phyloP scores from a whole-genome alignment of 2,329 filamentous ascomycete genomes.

The Colletotrichum orchidophilum region DNA sequence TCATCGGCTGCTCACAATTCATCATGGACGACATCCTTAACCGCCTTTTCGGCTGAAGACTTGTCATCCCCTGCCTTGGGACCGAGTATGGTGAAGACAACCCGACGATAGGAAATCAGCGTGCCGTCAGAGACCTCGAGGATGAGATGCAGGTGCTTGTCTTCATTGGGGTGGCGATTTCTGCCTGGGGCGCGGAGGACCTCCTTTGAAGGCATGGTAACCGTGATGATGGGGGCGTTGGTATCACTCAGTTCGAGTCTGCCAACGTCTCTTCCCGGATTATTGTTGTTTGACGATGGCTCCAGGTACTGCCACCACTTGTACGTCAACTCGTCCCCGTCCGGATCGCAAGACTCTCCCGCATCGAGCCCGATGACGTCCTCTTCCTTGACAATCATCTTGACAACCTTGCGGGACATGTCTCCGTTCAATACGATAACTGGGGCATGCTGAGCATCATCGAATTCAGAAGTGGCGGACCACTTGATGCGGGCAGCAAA shows the following conservation, averaged over 20 bases:
- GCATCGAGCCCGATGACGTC: slow-evolving; percentile 32
- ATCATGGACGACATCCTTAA: neutral
- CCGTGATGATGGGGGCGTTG: neutral
- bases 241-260: slow-evolving; percentile 1
- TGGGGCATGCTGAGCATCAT: slow-evolving; percentile 26
- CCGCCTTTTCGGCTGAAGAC: neutral
- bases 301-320: slow-evolving; percentile 35
- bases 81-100: slow-evolving; percentile 16
- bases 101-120: slow-evolving; percentile 9
- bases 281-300: slow-evolving; percentile 26
- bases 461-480: slow-evolving; percentile 14
- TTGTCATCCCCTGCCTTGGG: neutral
- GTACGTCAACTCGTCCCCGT: slow-evolving; percentile 32
- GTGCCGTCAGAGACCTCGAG: slow-evolving; percentile 15
- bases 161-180: slow-evolving; percentile 12
- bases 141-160: slow-evolving; percentile 21
- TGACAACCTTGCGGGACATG: slow-evolving; percentile 29
- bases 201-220: slow-evolving; percentile 18
- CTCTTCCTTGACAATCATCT: slow-evolving; percentile 21
- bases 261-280: neutral
- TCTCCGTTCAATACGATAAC: slow-evolving; percentile 36
- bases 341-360: slow-evolving; percentile 32
- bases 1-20: slow-evolving; percentile 5
- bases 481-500: slow-evolving; percentile 36
- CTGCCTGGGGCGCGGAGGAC: neutral